A percentile compares a stretch with the other conserved stretches of the same genome.
phyloP scores from a whole-genome alignment of 2,329 filamentous ascomycete species.

The Trichophyton verrucosum region DNA sequence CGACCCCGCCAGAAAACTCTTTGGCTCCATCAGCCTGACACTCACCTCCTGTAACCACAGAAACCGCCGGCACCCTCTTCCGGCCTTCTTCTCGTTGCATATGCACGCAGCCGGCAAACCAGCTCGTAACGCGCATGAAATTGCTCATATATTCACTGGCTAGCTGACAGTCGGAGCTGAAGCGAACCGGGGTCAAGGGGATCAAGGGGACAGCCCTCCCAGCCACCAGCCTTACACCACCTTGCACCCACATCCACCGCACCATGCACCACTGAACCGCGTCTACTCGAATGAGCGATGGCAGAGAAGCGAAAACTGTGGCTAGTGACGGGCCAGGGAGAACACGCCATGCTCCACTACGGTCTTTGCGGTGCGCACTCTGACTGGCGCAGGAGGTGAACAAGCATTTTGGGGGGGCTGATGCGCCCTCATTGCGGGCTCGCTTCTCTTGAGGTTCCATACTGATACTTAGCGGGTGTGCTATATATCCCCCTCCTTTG shows the following conservation, averaged over 20 bases:
- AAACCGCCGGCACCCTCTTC: no score
- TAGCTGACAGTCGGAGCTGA: neutral
- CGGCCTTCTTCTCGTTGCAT: no score
- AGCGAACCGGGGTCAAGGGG: neutral
- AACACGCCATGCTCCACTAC: neutral
- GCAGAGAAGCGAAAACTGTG: neutral
- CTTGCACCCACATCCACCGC: no score
- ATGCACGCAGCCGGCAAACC: no score
- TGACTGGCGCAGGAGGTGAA: neutral
- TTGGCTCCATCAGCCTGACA: no score
- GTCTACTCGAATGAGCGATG: neutral
- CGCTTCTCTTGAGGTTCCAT: neutral
- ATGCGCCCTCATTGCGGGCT: neutral
- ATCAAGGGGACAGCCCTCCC: neutral
- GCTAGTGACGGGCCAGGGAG: neutral
- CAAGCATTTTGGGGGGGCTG: slow-evolving; percentile 1
- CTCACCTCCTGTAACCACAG: no score
- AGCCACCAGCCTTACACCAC: no score
- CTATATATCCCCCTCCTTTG: neutral
- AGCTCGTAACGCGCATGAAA: no score
- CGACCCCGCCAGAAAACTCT: no score
- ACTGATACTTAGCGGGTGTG: neutral
- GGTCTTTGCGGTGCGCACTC: neutral
- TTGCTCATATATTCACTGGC: no score
- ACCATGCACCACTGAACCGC: no score